These are phyloP conservation scores for Paraphoma sp. DNA, from an alignment of 2,329 filamentous ascomycete species.

Conservation along the genomic window DNA sequence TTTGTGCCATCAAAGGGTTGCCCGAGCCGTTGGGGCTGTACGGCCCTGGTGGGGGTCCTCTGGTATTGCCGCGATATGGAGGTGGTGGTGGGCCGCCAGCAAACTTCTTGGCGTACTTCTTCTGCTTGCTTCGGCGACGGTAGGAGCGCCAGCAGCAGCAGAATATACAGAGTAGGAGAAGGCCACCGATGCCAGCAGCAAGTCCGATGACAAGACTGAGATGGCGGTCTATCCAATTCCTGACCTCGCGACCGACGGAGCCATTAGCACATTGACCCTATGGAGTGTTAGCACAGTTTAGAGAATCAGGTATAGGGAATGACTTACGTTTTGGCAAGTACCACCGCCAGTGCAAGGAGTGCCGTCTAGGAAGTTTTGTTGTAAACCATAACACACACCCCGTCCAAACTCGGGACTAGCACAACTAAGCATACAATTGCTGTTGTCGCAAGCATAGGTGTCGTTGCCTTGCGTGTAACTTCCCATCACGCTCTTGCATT, in stretches of 20 bases:
- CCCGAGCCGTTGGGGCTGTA: slow-evolving; percentile 1
- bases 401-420: slow-evolving; percentile 70
- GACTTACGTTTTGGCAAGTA: slow-evolving; percentile 71
- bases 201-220: slow-evolving; percentile 84
- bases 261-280: slow-evolving; percentile 76
- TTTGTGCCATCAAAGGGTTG: slow-evolving; percentile 2
- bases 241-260: slow-evolving; percentile 72
- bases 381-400: slow-evolving; percentile 74
- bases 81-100: slow-evolving; percentile 19
- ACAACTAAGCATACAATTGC: slow-evolving; percentile 79
- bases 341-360: slow-evolving; percentile 84
- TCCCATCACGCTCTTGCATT: slow-evolving; percentile 87
- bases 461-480: slow-evolving; percentile 74
- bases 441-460: slow-evolving; percentile 77
- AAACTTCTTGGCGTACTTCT: slow-evolving; percentile 30
- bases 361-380: slow-evolving; percentile 93
- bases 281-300: slow-evolving; percentile 6
- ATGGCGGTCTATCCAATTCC: slow-evolving; percentile 77
- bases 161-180: slow-evolving; percentile 70
- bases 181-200: slow-evolving; percentile 71
- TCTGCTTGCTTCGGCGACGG: slow-evolving; percentile 32
- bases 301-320: neutral
- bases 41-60: neutral
- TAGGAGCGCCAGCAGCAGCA: slow-evolving; percentile 69
- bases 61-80: slow-evolving; percentile 4